A percentile compares a stretch with the other conserved stretches of the same genome.
Conservation (phyloP, 345 rosid genomes). For the Cardamine resedifolia region DNA sequence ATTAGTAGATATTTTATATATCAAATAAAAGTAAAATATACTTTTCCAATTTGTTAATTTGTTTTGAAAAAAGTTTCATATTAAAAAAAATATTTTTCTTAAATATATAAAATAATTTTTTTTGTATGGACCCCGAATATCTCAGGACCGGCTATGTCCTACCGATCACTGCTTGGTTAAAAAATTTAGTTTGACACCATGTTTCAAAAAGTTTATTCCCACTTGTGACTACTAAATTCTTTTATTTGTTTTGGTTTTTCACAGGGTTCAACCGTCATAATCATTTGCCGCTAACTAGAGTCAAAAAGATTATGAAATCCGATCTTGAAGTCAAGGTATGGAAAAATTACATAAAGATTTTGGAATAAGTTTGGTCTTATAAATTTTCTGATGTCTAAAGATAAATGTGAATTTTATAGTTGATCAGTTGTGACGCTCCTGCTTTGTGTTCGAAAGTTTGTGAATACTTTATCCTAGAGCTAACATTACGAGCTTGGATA, state of each 20-base stretch:
- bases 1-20: too few relatives aligned
- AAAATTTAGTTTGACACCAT: too few relatives aligned
- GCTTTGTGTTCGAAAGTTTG: neutral
- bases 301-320: neutral
- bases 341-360: neutral
- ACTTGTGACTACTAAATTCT: neutral
- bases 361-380: neutral
- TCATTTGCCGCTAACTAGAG: neutral
- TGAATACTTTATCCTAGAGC: neutral
- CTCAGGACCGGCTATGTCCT: too few relatives aligned
- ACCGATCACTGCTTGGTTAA: too few relatives aligned
- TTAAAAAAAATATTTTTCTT: too few relatives aligned
- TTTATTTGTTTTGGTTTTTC: neutral
- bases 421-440: neutral
- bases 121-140: too few relatives aligned
- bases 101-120: too few relatives aligned
- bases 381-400: constrained; percentile 6
- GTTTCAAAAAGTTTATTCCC: too few relatives aligned
- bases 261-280: neutral
- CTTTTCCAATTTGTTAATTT: too few relatives aligned
- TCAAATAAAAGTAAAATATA: too few relatives aligned
- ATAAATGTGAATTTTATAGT: constrained; percentile 13
- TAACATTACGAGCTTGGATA: constrained; percentile 45
- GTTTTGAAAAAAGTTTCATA: too few relatives aligned
- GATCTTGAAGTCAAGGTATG: neutral